Evolutionary conservation across 345 rosid genomes (phyloP), one percentile per base, ranked within the genome.

Genomic region (Microcos paniculata): DNA sequence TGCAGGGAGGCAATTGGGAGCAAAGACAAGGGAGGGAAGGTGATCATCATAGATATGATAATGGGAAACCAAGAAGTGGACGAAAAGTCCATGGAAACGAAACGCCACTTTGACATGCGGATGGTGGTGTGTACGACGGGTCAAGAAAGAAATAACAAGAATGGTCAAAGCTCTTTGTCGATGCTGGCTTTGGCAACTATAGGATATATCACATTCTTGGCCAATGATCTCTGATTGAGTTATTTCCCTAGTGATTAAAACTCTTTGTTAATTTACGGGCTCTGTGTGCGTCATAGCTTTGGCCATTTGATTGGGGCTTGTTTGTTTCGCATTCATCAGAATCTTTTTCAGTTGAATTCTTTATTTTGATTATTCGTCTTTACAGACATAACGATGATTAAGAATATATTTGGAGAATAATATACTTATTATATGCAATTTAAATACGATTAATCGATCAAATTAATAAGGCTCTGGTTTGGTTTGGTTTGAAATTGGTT

Each of bases 1-100:
- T 80, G 88, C 81, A 78, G 70, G 77, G 84, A 83, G 62, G 85
- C 89, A 9, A 40, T 56, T 35, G 16, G 8, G 12, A 23, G 70
- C 12, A 71, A 67, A 15, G 76, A 46, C n/a, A 48, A 75, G 28
- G 77, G 80, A 28, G 86, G 86, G 2, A 80, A 80, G 53, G 76
- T 84, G 71, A 72, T 84, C 0, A 72, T 84, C 48, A 79, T 84
- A 35, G 87, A 70, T 0, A 69, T 69, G 12, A n/a, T 69, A 15
- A 58, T 78, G 30, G 78, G 5, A 10, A 38, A 64, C 21, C 46
- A 42, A 0, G 18, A 65, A 0, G 3, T 9, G 6, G 42, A 76
- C 4, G 8, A 65, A 6, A 4, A 46, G 26, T 26, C 45, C 1
- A 33, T 7, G 3, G 76, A 80, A 28, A 78, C 81, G 0, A 80